A percentile compares a stretch with the other conserved stretches of the same genome.
phyloP scores from a whole-genome alignment of 108 stramenopile species.

The Seminavis robusta region DNA sequence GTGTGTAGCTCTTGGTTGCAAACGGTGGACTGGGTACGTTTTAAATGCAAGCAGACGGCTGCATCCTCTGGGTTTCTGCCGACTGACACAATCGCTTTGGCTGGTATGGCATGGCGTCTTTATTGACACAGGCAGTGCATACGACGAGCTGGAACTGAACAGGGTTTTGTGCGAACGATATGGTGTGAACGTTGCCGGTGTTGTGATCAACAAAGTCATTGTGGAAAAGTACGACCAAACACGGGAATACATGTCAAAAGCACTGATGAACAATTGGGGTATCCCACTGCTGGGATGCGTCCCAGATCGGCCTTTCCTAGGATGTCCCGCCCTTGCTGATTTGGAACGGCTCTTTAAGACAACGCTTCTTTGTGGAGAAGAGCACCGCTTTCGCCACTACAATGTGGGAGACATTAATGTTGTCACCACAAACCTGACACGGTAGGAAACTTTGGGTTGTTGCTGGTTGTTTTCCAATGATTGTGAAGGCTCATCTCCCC shows the following conservation, averaged over 20 bases:
- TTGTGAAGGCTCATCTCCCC: too few species aligned
- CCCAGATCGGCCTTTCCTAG: slow-evolving; percentile 87
- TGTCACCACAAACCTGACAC: too few species aligned
- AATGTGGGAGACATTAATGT: slow-evolving; percentile 64
- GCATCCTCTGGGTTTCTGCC: too few species aligned
- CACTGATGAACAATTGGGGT: slow-evolving; percentile 54
- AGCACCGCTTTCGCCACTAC: slow-evolving; percentile 79
- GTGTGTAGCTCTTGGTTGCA: slow-evolving; percentile 82
- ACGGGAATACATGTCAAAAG: slow-evolving; percentile 55
- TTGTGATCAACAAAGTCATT: slow-evolving; percentile 89
- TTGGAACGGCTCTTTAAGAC: slow-evolving; percentile 73
- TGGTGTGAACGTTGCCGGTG: slow-evolving; percentile 78
- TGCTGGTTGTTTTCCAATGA: too few species aligned
- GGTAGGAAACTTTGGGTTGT: too few species aligned
- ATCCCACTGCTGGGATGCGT: slow-evolving; percentile 85
- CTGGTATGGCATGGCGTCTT: too few species aligned
- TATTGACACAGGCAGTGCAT: too few species aligned
- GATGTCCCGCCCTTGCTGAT: slow-evolving; percentile 75
- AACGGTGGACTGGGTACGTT: slow-evolving; percentile 93
- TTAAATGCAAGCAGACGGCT: too few species aligned
- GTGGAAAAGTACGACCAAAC: slow-evolving; percentile 83
- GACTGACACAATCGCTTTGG: too few species aligned
- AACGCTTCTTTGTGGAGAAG: slow-evolving; percentile 62
- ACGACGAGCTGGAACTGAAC: slow-evolving; percentile 89
- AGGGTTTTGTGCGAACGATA: slow-evolving; percentile 68